Evolutionary conservation across 2,329 filamentous ascomycete species (phyloP).

Genomic region (Colletotrichum sp.): DNA sequence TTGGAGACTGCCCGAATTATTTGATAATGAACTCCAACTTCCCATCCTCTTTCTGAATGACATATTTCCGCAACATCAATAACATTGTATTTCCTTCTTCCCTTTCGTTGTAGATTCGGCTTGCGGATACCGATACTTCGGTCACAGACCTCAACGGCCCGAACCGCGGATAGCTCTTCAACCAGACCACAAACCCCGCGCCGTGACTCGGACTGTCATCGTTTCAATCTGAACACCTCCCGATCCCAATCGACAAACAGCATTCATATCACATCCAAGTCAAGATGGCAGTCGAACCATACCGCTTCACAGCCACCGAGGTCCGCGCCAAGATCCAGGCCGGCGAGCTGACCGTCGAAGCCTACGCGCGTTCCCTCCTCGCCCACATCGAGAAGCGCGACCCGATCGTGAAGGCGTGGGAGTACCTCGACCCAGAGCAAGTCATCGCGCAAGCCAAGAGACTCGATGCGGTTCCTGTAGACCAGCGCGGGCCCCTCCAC

Average conservation of each 20-base stretch:
- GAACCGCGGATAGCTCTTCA: not conserved
- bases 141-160: not conserved
- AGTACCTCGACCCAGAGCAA: conserved; percentile 46
- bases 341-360: conserved; percentile 50
- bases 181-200: not conserved
- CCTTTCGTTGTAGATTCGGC: not conserved
- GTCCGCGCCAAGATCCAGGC: conserved; percentile 39
- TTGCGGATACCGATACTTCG: not conserved
- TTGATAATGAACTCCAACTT: not conserved
- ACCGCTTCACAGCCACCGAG: conserved; percentile 45
- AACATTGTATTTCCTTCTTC: not conserved
- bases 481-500: conserved; percentile 59
- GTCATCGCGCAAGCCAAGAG: conserved; percentile 54
- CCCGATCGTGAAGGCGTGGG: conserved; percentile 54
- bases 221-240: not conserved
- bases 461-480: conserved; percentile 53
- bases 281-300: conserved; percentile 4
- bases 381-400: conserved; percentile 49
- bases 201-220: not conserved
- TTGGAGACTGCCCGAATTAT: not conserved
- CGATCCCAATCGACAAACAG: fast-evolving
- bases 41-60: not conserved
- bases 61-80: fast-evolving
- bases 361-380: conserved; percentile 53
- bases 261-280: not conserved